Base-by-base conservation (phyloP, 139 green algal species). In the Chlorella sp. region DNA sequence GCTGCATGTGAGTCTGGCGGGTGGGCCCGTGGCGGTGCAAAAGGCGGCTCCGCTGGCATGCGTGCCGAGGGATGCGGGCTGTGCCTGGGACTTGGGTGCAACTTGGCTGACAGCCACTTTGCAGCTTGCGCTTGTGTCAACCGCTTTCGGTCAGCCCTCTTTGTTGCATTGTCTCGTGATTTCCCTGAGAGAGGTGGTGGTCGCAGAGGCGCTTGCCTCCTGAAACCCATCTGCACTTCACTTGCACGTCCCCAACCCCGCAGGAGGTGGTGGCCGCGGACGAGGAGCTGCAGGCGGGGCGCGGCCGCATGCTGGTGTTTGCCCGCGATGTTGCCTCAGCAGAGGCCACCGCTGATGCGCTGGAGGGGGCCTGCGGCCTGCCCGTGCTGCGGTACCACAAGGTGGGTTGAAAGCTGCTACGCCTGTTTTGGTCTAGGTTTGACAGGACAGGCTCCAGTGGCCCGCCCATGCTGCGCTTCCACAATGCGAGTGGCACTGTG, bases 241-340 rank as follows among this genome's bases (percentile, higher is more conserved):
- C 38, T 62, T 65, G 39, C 25, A 3, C 41, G 28, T 36, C 28
- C 39, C 23, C 41, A 28, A 17, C 12, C 41, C 62, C 80, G 64
- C 85, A 89, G 86, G 86, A 86, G 36, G 86, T 71, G 26, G 57
- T 92, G 4, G 69, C n/a, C 1, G 44, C 7, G 26, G 85, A 89
- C 23, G 51, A 28, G 5, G n/a, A 57, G 26, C 70, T 81, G 83
- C 30, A 44, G 69, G 76, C 74, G 28, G 78, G 67, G 32, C 18
- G 55, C n/a, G 90, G 89, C n/a, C 87, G 89, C 69, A 94, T 90
- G 64, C 91, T 99, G 28, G 92, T 99, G 30, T 99, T 99, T 91
- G 87, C 91, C 0, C 87, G 87, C 0, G 90, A 95, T 57, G 88
- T 90, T 0, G 88, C 84, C 1, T 83, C 91, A 2, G 94, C 94